Evolutionary conservation across 306 rosid genomes (phyloP), one percentile per base, ranked within the genome.

Genomic region (Acacia confusa): DNA sequence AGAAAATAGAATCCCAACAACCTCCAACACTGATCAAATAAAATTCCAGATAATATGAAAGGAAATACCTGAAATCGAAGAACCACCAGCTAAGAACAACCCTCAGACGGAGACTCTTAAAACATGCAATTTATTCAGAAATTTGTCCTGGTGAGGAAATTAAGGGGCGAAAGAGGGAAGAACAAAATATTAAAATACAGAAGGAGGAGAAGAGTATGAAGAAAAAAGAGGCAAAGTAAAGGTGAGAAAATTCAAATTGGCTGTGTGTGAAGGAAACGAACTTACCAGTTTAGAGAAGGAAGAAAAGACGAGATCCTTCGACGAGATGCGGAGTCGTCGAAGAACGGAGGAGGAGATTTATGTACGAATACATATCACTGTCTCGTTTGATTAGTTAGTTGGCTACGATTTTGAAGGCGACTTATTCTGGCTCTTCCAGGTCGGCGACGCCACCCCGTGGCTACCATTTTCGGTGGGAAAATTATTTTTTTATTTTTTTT

Each of bases 261-360:
- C 8, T 6, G 36, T 25, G 40, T 2, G 70, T 4, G 45, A 48
- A 72, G 20, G 68, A 20, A 55, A 68, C 53, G 40, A 72, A 60
- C 13, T 9, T 7, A 19, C 8, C 32, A 64, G 32, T 20, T 47
- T 47, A 25, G 65, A 48, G 48, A 14, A 41, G 19, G 66, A 64
- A 67, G 36, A 47, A 47, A 0, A 3, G 69, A 78, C 5, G 75
- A 70, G 55, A 43, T 47, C 85, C 32, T 36, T 22, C 13, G 11
- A 76, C 6, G 24, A 45, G 64, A 81, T 77, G 68, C 74, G 52
- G 69, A 67, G 77, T 74, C 79, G 81, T 82, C 83, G 34, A 17
- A 6, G 63, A 2, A 57, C 61, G 14, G 50, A 64, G 20, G n/a
- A 43, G 17, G 34, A 1, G 34, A 74, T 4, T 7, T 20, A 3